Evolutionary conservation across 768 basidiomycete species (phyloP), one percentile per base, ranked within the genome.

Genomic region (Mycena haematopus): DNA sequence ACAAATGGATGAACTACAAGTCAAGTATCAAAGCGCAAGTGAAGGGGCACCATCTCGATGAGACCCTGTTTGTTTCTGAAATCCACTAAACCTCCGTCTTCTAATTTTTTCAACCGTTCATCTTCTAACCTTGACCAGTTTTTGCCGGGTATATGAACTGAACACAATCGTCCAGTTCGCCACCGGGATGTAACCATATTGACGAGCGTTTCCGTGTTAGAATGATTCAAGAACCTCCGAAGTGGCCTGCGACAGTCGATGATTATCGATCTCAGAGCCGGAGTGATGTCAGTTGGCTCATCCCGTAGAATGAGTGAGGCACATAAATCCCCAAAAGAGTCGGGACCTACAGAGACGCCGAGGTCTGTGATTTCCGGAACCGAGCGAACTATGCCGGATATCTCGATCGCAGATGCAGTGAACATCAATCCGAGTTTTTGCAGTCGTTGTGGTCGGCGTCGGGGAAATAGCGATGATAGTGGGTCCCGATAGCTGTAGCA

Each of bases 141-240:
- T n/a, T 13, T n/a, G 15, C 38, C 35, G 19, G 47, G 56, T 11
- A 36, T 15, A 25, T 33, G 47, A n/a, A 58, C 33, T 21, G 47
- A 40, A 14, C 57, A 21, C 9, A 58, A 29, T 1, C 6, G 36
- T 29, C 57, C 49, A 51, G 25, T 21, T 44, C 47, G n/a, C 57
- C 57, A 58, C 38, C 57, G 35, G 2, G 49, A 58, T 51, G 29
- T 38, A 11, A 58, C 9, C 57, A 58, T 58, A 13, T 31, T 38
- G 36, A 42, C 7, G 14, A 58, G 19, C 13, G 21, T 6, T 10
- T 40, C 4, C 25, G 13, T 6, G 47, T 35, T 24, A 4, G 10
- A 6, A 2, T 7, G 25, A 4, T 11, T 3, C 8, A 56, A 17
- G 45, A 44, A 11, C 3, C 8, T 2, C 11, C 15, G 3, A 3